Evolutionary conservation across 2,329 filamentous ascomycete genomes (phyloP), one percentile per base, ranked within the genome.

Genomic region (Cordyceps fumosorosea): DNA sequence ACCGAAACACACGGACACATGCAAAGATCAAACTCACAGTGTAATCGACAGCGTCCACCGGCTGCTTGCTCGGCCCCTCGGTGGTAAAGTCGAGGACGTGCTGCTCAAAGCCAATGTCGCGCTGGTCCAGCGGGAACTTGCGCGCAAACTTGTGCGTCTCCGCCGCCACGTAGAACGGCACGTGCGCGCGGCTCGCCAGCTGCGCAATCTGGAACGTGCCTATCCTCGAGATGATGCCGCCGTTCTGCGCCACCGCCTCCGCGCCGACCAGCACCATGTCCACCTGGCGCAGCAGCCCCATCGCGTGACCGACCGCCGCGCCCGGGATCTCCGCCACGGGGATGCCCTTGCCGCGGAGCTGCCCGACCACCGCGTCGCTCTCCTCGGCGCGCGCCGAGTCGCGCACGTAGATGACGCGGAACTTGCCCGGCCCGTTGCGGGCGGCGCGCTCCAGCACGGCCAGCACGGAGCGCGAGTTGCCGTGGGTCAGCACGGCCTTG

Each of bases 101-200:
- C 75, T 96, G 91, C 71, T 89, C 84, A 66, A 96, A 78, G 0
- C 90, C 90, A 63, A 96, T 78, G 71, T 95, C 90, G 63, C 88
- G 85, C 75, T 96, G 91, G 65, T 88, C 86, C 24, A 95, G 78
- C 1, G 93, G 91, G 69, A 93, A 95, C 61, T 95, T 82, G 69
- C 92, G 84, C 52, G 96, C 91, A 72, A 99, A 97, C 77, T 99
- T 99, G 80, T 99, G 95, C 69, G 90, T 96, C 78, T 99, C 95
- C 1, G 89, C 89, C 5, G 95, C 92, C 20, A 96, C 92, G 70
- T 96, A 96, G 68, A 98, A 91, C 0, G 89, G 89, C 65, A 90
- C 87, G 45, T 87, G 85, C 51, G 80, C 80, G 32, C 76, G 73
- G 69, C 88, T 87, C 5, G 93, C 92, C 58, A 97, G 78, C 67